These are phyloP conservation scores for Rhynchospora tenuis DNA, from an alignment of 176 grass and related monocot genomes.

Conservation along the genomic window DNA sequence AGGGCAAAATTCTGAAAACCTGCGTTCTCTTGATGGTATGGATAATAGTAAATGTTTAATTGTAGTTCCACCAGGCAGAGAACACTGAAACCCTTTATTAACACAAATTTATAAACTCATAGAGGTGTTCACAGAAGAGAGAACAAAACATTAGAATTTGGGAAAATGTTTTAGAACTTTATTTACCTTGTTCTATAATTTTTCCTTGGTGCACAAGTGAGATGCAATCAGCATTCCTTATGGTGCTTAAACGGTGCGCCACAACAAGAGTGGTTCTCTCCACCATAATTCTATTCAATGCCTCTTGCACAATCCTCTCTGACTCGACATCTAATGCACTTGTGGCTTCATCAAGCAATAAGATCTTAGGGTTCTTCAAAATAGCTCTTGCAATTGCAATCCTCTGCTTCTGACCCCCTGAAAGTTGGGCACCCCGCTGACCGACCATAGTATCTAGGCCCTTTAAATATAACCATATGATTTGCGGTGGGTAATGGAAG, in stretches of 20 bases:
- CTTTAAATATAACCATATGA: slow-evolving; percentile 22
- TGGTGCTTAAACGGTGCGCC: slow-evolving; percentile 74
- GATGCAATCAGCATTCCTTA: slow-evolving; percentile 72
- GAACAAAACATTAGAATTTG: not conserved
- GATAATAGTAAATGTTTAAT: not conserved
- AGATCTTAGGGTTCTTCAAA: slow-evolving; percentile 71
- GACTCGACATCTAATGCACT: slow-evolving; percentile 86
- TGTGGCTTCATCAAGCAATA: slow-evolving; percentile 91
- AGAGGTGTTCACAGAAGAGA: not conserved
- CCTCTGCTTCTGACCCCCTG: slow-evolving; percentile 92
- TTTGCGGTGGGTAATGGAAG: not conserved
- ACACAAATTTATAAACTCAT: not conserved
- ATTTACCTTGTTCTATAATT: slow-evolving; percentile 73
- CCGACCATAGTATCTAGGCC: slow-evolving; percentile 87
- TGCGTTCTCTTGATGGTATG: not conserved
- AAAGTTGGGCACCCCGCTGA: slow-evolving; percentile 66
- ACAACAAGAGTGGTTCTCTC: slow-evolving; percentile 65
- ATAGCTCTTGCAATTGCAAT: slow-evolving; percentile 90
- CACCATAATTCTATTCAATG: slow-evolving; percentile 64
- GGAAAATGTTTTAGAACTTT: not conserved
- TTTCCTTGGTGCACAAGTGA: slow-evolving; percentile 58
- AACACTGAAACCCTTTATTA: not conserved
- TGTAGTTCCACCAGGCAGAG: not conserved
- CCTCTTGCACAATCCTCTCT: slow-evolving; percentile 74
- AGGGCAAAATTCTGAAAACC: not conserved